Evolutionary conservation across 257 asterid genomes (phyloP), one percentile per base, ranked within the genome.

Genomic region (Solanum corneliomulleri): DNA sequence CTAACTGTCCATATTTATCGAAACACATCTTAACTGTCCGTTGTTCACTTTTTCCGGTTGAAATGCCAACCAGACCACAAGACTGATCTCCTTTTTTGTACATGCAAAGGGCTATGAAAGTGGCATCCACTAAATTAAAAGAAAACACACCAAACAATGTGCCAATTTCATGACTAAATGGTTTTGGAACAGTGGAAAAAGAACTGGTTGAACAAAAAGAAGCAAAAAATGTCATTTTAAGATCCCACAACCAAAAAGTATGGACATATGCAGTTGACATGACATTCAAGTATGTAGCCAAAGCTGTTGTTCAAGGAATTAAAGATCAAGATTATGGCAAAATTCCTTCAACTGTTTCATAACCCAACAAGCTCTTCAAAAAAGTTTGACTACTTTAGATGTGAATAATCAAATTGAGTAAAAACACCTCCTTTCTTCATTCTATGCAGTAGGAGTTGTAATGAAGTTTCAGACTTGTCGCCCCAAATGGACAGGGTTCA

Each of bases 391-490:
- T n/a, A 41, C 10, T 62, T 16, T n/a, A 84, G 52, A 83, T 37
- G 37, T 11, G 62, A 13, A 64, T 64, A 13, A 64, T 64, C 15
- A 27, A 42, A 66, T 31, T 33, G 66, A 62, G 76, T 13, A 84
- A 27, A 58, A 64, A 84, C 39, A 84, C 16, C 81, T n/a, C 16
- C 45, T 37, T 71, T 29, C 76, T 7, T 16, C 87, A 66, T 25
- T 84, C 60, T 62, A 41, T 69, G 77, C 56, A 44, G 78, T 2
- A 9, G 75, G 12, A 84, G 82, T 49, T 25, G 52, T 33, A 71
- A 85, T 27, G 87, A 64, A 80, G 84, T 47, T 69, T 33, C 87
- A 85, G 56, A 85, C 12, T 71, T 25, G 83, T 47, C n/a, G 6
- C 21, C 87, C 87, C 64, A 85, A 21, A 29, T 7, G 83, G 69